Percentiles rank a stretch among this genome's conserved stretches.
Conservation (phyloP, 495 filamentous ascomycete species). For the Penicillium paxilli region DNA sequence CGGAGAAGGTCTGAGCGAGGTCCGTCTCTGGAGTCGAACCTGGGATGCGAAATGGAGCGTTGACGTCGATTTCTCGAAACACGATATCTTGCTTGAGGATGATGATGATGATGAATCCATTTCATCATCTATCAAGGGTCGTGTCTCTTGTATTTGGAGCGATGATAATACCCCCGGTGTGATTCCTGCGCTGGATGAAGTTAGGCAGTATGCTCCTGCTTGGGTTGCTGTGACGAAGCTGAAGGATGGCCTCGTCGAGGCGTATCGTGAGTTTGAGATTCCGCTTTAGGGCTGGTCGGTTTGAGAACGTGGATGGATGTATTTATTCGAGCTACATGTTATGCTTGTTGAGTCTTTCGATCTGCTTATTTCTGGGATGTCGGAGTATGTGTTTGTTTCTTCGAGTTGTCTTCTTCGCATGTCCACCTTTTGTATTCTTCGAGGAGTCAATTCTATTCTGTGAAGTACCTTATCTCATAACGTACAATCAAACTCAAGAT, state of each 20-base stretch:
- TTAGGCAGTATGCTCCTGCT: constrained; percentile 66
- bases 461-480: too few species aligned
- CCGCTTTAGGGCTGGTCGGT: not conserved
- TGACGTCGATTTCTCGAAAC: constrained; percentile 63
- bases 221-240: constrained; percentile 80
- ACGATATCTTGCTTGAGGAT: constrained; percentile 21
- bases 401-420: too few species aligned
- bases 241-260: constrained; percentile 80
- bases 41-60: constrained; percentile 78
- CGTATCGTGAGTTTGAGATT: constrained; percentile 58
- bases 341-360: not conserved
- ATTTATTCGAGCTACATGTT: too few species aligned
- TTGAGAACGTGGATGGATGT: not conserved
- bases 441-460: too few species aligned
- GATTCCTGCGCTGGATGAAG: constrained; percentile 88
- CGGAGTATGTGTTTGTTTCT: too few species aligned
- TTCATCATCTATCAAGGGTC: constrained; percentile 60
- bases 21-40: constrained; percentile 71
- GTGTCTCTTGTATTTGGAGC: constrained; percentile 82
- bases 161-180: constrained; percentile 70
- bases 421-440: too few species aligned
- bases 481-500: too few species aligned
- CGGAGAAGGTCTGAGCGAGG: constrained; percentile 50
- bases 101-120: constrained; percentile 21
- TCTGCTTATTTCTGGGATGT: not conserved